Conservation (phyloP, 345 rosid genomes). For the Gossypium sturtianum region DNA sequence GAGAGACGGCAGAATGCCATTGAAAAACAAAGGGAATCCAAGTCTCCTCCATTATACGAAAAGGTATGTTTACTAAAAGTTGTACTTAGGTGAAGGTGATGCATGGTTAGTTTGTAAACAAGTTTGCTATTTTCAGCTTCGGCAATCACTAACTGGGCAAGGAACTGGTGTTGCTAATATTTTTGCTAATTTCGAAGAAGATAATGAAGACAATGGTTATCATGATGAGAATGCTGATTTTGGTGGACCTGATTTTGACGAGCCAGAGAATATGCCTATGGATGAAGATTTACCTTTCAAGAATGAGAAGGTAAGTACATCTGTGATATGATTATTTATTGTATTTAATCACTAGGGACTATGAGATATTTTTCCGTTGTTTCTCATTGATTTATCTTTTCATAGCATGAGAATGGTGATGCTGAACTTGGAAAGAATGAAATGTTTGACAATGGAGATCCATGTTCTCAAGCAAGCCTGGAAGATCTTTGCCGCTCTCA, state of each 20-base stretch:
- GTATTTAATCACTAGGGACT: background rate
- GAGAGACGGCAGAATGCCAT: conserved; percentile 25
- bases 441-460: conserved; percentile 37
- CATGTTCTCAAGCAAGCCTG: conserved; percentile 57
- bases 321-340: conserved; percentile 6
- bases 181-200: conserved; percentile 30
- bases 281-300: conserved; percentile 43
- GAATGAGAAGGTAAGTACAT: conserved; percentile 32
- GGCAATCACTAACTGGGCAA: conserved; percentile 52
- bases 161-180: conserved; percentile 31
- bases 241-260: conserved; percentile 37
- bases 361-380: background rate
- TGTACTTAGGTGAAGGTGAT: background rate
- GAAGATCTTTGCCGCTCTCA: conserved; percentile 97
- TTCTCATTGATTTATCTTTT: conserved; percentile 23
- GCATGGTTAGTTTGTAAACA: conserved; percentile 9
- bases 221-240: conserved; percentile 50
- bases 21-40: conserved; percentile 27
- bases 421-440: conserved; percentile 30
- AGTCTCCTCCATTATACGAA: conserved; percentile 58
- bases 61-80: conserved; percentile 41
- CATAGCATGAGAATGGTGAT: conserved; percentile 32
- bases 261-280: conserved; percentile 44
- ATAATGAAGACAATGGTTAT: conserved; percentile 34
- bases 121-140: conserved; percentile 52